Evolutionary conservation across 179 eudicot species (phyloP).

Genomic region (Patellifolia procumbens): DNA sequence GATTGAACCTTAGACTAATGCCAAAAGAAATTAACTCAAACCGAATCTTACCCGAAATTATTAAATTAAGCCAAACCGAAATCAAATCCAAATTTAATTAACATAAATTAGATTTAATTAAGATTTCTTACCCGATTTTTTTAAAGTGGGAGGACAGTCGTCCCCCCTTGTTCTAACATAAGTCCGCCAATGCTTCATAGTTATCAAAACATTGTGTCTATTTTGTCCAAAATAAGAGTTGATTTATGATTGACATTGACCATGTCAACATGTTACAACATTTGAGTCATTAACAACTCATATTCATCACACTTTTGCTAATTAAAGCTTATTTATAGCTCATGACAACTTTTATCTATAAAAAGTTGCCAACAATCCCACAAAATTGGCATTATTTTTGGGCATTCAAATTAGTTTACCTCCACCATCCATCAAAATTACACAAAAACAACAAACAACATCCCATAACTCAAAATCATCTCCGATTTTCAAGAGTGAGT

Average conservation of each 20-base stretch:
- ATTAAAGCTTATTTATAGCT: constrained; percentile 9
- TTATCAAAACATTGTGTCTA: background rate
- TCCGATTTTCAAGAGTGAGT: constrained; percentile 35
- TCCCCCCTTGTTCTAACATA: too few relatives aligned
- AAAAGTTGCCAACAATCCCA: constrained; percentile 29
- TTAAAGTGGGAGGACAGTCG: too few relatives aligned
- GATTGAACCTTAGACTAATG: too few relatives aligned
- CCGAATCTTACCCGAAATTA: too few relatives aligned
- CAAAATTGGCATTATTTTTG: constrained; percentile 31
- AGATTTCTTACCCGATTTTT: too few relatives aligned
- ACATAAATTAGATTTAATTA: too few relatives aligned
- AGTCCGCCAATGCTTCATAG: too few relatives aligned
- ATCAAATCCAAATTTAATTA: too few relatives aligned
- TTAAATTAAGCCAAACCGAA: too few relatives aligned
- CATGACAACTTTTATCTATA: constrained; percentile 1
- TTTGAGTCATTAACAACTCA: constrained; percentile 2
- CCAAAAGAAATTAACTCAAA: too few relatives aligned
- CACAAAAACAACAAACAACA: constrained; percentile 17
- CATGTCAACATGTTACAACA: constrained; percentile 13
- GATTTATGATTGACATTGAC: constrained; percentile 4
- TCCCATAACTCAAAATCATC: constrained; percentile 15
- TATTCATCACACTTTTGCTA: constrained; percentile 13
- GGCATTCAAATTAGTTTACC: constrained; percentile 21
- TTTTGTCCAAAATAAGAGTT: background rate
- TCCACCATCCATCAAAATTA: constrained; percentile 30